A percentile compares a stretch with the other conserved stretches of the same genome.
phyloP scores from a whole-genome alignment of 495 filamentous ascomycete species.

The Hypoxylon rickii region DNA sequence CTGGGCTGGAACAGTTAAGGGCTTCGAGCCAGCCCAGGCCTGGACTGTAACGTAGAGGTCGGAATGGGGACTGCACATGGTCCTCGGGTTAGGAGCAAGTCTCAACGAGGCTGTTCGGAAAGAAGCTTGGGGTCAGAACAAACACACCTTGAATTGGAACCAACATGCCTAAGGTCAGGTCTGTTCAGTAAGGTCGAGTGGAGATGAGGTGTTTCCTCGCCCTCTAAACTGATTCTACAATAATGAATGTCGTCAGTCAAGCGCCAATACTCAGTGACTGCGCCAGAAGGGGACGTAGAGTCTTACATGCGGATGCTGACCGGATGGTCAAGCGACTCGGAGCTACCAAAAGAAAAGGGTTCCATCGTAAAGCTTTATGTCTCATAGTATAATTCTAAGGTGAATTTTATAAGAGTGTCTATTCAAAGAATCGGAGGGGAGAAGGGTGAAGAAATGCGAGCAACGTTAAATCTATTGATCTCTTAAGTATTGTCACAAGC shows the following conservation, averaged over 20 bases:
- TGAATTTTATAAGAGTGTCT: background rate
- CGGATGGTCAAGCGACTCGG: constrained; percentile 74
- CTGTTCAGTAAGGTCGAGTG: constrained; percentile 77
- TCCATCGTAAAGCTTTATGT: constrained; percentile 66
- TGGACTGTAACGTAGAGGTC: constrained; percentile 93
- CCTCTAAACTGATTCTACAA: constrained; percentile 82
- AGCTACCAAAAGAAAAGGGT: constrained; percentile 90
- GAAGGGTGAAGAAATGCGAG: no score
- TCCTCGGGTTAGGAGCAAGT: constrained; percentile 21
- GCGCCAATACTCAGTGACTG: background rate
- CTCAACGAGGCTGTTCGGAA: background rate
- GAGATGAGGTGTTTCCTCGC: constrained; percentile 75
- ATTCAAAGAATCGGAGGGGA: no score
- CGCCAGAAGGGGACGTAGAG: constrained; percentile 26
- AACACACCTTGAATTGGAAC: constrained; percentile 70
- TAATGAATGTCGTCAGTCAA: constrained; percentile 8
- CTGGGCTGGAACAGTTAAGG: constrained; percentile 86
- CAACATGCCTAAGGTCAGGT: constrained; percentile 81
- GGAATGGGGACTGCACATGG: constrained; percentile 59
- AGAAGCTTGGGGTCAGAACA: background rate
- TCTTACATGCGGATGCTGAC: constrained; percentile 82
- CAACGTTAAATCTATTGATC: no score
- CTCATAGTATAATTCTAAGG: constrained; percentile 8
- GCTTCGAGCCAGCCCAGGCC: constrained; percentile 95
- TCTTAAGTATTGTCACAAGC: no score